phyloP scores from a whole-genome alignment of 2,329 filamentous ascomycete species.

The Monosporascus sp. region DNA sequence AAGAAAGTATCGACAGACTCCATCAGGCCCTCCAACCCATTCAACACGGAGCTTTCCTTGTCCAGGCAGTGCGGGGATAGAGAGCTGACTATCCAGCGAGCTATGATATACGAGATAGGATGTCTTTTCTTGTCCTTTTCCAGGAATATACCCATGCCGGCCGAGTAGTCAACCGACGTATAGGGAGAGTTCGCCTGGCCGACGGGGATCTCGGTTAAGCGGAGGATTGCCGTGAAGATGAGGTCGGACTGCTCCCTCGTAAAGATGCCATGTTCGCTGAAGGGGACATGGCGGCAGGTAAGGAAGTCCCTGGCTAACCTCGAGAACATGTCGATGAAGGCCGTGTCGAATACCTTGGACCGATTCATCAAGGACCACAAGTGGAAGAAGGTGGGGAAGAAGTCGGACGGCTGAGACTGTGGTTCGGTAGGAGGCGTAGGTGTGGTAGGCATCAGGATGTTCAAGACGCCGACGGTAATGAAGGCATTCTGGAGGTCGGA shows the following conservation, averaged over 20 bases:
- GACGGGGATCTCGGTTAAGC: slow-evolving; percentile 91
- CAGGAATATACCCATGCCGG: slow-evolving; percentile 78
- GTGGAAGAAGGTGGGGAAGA: slow-evolving; percentile 92
- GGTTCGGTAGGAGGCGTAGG: slow-evolving; percentile 65
- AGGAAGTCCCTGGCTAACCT: slow-evolving; percentile 81
- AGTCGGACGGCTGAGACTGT: slow-evolving; percentile 80
- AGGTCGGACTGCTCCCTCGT: slow-evolving; percentile 86
- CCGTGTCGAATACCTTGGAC: slow-evolving; percentile 80
- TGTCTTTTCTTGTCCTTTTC: slow-evolving; percentile 93
- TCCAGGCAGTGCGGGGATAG: slow-evolving; percentile 79
- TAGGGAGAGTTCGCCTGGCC: slow-evolving; percentile 94
- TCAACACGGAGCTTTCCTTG: slow-evolving; percentile 71
- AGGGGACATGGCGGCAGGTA: slow-evolving; percentile 67
- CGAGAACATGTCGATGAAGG: slow-evolving; percentile 86
- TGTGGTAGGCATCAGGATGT: slow-evolving; percentile 80
- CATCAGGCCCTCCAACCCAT: slow-evolving; percentile 83
- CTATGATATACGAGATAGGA: slow-evolving; percentile 85
- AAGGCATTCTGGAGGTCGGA: slow-evolving; percentile 90
- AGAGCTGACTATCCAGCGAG: slow-evolving; percentile 88
- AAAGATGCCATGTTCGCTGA: slow-evolving; percentile 84
- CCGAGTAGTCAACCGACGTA: slow-evolving; percentile 73
- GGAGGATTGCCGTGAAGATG: slow-evolving; percentile 85
- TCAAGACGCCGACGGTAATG: slow-evolving; percentile 83
- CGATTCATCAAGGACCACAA: slow-evolving; percentile 90
- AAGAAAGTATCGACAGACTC: slow-evolving; percentile 98